Evolutionary conservation across 2,329 filamentous ascomycete species (phyloP), one percentile per base, ranked within the genome.

Genomic region (Fusarium mundagurra): DNA sequence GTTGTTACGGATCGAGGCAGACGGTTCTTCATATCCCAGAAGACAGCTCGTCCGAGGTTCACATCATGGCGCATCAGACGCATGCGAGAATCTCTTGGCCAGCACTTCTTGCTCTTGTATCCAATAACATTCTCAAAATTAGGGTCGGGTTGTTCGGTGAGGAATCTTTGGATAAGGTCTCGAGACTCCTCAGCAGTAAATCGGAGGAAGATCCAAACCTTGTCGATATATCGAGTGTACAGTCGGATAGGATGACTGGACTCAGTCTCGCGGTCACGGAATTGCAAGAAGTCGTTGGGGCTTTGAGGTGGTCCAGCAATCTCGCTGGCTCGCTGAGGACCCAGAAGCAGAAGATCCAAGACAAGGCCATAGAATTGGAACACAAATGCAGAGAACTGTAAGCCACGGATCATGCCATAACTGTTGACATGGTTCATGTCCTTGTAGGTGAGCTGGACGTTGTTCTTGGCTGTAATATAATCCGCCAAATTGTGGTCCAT

Each of bases 391-490:
- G 96, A 98, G 85, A 99, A 99, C 76, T 99, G 97, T 22, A 99
- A 88, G 77, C 97, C 96, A 79, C 96, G 94, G 79, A 99, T 98
- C 93, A 99, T 93, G 77, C 96, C 96, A 81, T 98, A 99, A 81
- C 94, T 97, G 85, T 99, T 99, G 81, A 97, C 96, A 80, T 99
- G 96, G 81, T 98, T 98, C 96, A 99, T 99, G 79, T 99, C 96
- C 86, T 99, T 99, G 88, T 99, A 99, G 72, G 97, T 98, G 72
- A 99, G 89, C 82, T 98, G 96, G 18, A 99, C 96, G 80, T 99
- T 99, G 87, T 99, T 99, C 90, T 99, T 99, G 43, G 96, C 95
- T 3, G 96, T 98, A 80, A 99, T 99, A 84, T 99, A 99, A 83
- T 99, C 97, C 10, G 96, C 96, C 85, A 99, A 85, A 82, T 99